Evolutionary conservation across 306 rosid species (phyloP), one percentile per base, ranked within the genome.

Genomic region (Trifolium fragiferum): DNA sequence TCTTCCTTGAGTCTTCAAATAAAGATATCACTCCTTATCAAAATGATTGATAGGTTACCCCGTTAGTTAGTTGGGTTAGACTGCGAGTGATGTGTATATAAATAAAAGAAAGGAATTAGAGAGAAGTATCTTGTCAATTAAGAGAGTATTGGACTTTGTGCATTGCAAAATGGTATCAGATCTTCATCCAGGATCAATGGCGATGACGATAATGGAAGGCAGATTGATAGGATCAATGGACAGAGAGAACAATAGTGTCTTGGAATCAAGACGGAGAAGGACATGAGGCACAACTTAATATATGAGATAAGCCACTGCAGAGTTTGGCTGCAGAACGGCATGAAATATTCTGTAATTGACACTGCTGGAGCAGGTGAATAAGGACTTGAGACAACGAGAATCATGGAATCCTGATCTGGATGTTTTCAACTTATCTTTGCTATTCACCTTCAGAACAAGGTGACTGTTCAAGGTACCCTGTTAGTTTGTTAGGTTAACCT

Each of bases 21-120:
- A 21, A 64, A 35, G 46, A 33, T 62, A 33, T 2, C 15, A 16
- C 1, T 5, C 35, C 49, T 20, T 10, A 21, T 21, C 62, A 11
- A 21, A 55, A 55, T 55, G 8, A 55, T 20, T 18, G 27, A 64
- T 55, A 55, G 19, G 49, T 35, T 25, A 64, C 15, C 16, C 49
- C 47, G 8, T 16, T 64, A 64, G 69, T 37, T 64, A 10, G 49
- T 40, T 9, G 33, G 62, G 62, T 55, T 55, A 55, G 33, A 64
- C 16, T 64, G 16, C 27, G 69, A 37, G 16, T 59, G 69, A 37
- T 21, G 62, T 64, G n/a, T 64, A 18, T 18, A 64, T 64, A 64
- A 37, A 64, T 64, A 37, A 62, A 23, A 62, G 68, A 37, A 33
- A 35, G 13, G 68, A 8, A 16, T 62, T 61, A 8, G 11, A 60